These are phyloP conservation scores for Angophora floribunda DNA, from an alignment of 345 rosid genomes.

Conservation along the genomic window DNA sequence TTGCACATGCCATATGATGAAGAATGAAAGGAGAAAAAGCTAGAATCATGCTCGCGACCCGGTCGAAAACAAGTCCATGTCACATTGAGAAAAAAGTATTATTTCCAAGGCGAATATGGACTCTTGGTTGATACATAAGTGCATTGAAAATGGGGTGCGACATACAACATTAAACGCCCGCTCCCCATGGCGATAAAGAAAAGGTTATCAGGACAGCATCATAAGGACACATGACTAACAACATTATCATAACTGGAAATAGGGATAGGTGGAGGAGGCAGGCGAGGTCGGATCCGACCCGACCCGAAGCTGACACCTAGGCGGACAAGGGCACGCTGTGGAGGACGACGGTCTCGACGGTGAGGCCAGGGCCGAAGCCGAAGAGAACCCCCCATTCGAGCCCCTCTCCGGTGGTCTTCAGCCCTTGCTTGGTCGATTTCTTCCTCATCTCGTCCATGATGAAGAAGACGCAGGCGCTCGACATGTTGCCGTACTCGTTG, in stretches of 20 bases:
- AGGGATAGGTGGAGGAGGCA: background rate
- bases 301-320: background rate
- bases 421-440: constrained; percentile 17
- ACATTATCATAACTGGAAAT: background rate
- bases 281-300: background rate
- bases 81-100: background rate
- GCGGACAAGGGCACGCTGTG: constrained; percentile 8
- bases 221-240: background rate
- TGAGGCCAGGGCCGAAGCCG: constrained; percentile 48
- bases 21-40: background rate
- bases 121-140: background rate
- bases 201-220: background rate
- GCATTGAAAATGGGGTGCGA: background rate
- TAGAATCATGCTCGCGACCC: background rate
- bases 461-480: constrained; percentile 32
- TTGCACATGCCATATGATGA: background rate
- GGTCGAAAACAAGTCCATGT: too few relatives aligned
- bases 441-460: constrained; percentile 39
- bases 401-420: constrained; percentile 33
- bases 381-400: constrained; percentile 50
- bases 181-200: background rate
- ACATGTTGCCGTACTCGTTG: constrained; percentile 35
- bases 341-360: constrained; percentile 42
- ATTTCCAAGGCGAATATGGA: background rate
- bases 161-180: background rate